Evolutionary conservation across 2,329 filamentous ascomycete genomes (phyloP).

Genomic region (Sporothrix globosa): DNA sequence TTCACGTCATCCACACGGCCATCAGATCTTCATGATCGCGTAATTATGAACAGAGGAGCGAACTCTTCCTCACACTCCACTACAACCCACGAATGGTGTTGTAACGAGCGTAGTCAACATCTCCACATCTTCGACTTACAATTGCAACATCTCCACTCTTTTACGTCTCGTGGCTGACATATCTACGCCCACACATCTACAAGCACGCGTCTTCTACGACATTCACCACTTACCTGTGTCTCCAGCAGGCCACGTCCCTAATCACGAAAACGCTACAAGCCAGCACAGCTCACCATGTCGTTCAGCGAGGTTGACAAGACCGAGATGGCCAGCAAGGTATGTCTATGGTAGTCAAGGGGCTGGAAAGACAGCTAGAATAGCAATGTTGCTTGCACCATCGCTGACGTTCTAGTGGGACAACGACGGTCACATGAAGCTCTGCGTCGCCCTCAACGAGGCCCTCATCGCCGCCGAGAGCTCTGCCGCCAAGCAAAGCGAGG

Average conservation of each 20-base stretch:
- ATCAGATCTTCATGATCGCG: neutral
- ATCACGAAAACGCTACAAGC: neutral
- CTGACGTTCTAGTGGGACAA: constrained; percentile 37
- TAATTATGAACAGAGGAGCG: neutral
- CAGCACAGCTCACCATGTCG: neutral
- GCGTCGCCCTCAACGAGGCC: constrained; percentile 35
- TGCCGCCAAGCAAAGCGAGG: constrained; percentile 40
- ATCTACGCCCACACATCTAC: neutral
- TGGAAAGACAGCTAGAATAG: neutral
- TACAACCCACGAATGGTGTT: neutral
- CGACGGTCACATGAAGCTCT: constrained; percentile 37
- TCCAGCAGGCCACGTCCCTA: neutral
- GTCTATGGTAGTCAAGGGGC: neutral
- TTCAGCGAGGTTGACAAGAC: neutral
- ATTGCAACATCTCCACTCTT: neutral
- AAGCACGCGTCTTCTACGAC: neutral
- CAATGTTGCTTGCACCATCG: neutral
- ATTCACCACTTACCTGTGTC: neutral
- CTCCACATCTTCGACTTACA: constrained; percentile 8
- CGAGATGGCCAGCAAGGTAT: constrained; percentile 31
- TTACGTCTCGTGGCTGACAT: neutral
- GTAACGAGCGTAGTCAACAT: neutral
- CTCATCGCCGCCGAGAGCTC: constrained; percentile 28
- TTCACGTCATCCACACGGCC: neutral
- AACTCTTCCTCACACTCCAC: neutral